Evolutionary conservation across 2,329 filamentous ascomycete genomes (phyloP), one percentile per base, ranked within the genome.

Genomic region (Colletotrichum tabaci): DNA sequence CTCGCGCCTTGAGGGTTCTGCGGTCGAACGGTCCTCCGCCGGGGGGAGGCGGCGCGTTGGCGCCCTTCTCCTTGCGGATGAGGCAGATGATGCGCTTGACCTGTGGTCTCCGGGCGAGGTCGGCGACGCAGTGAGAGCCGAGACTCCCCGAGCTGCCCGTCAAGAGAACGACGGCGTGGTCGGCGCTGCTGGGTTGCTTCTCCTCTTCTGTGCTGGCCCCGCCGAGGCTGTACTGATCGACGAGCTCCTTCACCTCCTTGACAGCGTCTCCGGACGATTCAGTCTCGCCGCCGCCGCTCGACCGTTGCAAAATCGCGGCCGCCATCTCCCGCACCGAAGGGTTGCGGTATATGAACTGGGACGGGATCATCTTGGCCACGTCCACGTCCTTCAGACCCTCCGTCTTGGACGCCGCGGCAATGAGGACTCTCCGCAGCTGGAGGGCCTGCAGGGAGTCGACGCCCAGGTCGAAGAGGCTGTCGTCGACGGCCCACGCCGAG

Each of bases 361-460:
- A 52, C 1, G 66, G 65, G n/a, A 75, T 73, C 3, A 75, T 42
- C 12, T 73, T 66, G 15, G 58, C 49, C 12, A 74, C 38, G 21
- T 75, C 67, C 1, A 60, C 61, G 15, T 64, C 64, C 58, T 73
- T 71, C 16, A 74, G 64, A 6, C 61, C 67, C 15, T 74, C 60
- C 10, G 74, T 73, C 38, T 74, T 67, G n/a, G 60, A 49, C 26
- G 64, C 71, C 1, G 73, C 73, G 1, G 70, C 64, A 21, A 49
- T 71, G n/a, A 77, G 64, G 15, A 71, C n/a, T 12, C 76, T 67
- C 13, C 70, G 53, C 23, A 79, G 49, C 7, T 66, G 73, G 21
- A 76, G 73, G n/a, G 77, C 74, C 38, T 79, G 76, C n/a, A 80
- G 49, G 2, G 78, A 79, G 44, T 79, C 77, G 76, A 79, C 76